phyloP scores from a whole-genome alignment of 2,329 filamentous ascomycete species.

The Chaetoscypha palmicola region DNA sequence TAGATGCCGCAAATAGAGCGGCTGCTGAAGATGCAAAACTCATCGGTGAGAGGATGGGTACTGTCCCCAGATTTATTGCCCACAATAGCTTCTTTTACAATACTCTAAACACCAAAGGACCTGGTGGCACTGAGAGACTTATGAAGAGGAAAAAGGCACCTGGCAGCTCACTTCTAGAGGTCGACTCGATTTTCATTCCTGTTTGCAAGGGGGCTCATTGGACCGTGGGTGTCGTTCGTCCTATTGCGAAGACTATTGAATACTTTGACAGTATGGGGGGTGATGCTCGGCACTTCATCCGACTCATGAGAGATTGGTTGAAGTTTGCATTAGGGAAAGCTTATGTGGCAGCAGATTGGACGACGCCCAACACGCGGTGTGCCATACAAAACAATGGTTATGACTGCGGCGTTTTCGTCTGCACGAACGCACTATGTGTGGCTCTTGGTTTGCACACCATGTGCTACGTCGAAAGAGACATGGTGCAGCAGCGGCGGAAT shows the following conservation, averaged over 20 bases:
- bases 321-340: conserved; percentile 47
- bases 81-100: conserved; percentile 62
- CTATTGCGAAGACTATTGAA: conserved; percentile 51
- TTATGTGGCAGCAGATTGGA: conserved; percentile 56
- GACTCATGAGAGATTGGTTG: conserved; percentile 47
- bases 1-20: conserved; percentile 50
- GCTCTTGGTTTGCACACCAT: conserved; percentile 34
- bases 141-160: conserved; percentile 51
- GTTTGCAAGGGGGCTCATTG: conserved; percentile 61
- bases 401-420: conserved; percentile 73
- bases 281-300: conserved; percentile 33
- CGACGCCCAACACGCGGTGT: conserved; percentile 41
- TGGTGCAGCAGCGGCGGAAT: conserved; percentile 52
- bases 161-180: conserved; percentile 54
- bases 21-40: conserved; percentile 36
- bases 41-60: conserved; percentile 32
- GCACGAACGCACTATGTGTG: conserved; percentile 62
- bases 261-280: conserved; percentile 62
- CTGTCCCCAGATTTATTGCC: conserved; percentile 53
- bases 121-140: conserved; percentile 44
- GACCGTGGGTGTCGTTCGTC: conserved; percentile 63
- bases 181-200: conserved; percentile 63
- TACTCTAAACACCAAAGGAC: conserved; percentile 42
- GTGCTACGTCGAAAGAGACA: conserved; percentile 45
- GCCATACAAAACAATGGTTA: conserved; percentile 57